These are phyloP conservation scores for Phytophthora europaea DNA, from an alignment of 352 stramenopile species.

Conservation along the genomic window DNA sequence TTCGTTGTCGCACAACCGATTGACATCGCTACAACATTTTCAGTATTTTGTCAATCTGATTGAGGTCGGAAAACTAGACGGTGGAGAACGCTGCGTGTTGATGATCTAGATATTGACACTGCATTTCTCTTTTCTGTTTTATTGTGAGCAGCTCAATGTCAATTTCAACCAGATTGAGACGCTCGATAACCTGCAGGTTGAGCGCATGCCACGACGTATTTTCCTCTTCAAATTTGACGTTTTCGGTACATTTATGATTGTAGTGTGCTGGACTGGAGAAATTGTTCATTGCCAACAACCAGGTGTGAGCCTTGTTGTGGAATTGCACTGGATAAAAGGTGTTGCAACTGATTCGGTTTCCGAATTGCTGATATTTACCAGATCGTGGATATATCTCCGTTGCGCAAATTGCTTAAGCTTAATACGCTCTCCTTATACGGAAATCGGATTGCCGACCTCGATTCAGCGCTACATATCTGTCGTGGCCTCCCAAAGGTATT, in stretches of 20 bases:
- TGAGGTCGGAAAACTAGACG: slow-evolving; percentile 49
- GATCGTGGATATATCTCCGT: slow-evolving; percentile 57
- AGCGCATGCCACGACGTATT: neutral
- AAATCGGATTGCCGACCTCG: slow-evolving; percentile 60
- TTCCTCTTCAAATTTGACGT: neutral
- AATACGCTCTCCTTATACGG: slow-evolving; percentile 73
- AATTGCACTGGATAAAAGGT: neutral
- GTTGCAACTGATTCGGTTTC: neutral
- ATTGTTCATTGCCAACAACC: slow-evolving; percentile 72
- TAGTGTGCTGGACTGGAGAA: slow-evolving; percentile 72
- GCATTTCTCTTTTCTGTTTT: neutral
- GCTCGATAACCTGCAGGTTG: slow-evolving; percentile 60
- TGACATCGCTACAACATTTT: slow-evolving; percentile 70
- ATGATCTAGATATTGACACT: neutral
- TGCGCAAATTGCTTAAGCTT: slow-evolving; percentile 58
- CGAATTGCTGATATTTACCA: slow-evolving; percentile 10
- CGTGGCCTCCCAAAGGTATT: slow-evolving; percentile 57
- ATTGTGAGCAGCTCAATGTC: slow-evolving; percentile 60
- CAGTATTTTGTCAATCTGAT: slow-evolving; percentile 78
- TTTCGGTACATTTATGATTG: neutral
- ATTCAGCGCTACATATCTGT: slow-evolving; percentile 61
- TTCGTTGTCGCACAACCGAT: slow-evolving; percentile 85
- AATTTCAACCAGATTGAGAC: slow-evolving; percentile 75
- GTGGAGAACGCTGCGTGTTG: neutral
- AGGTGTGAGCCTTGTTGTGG: slow-evolving; percentile 28